A percentile compares a stretch with the other conserved stretches of the same genome.
Evolutionary conservation across 495 filamentous ascomycete genomes (phyloP).

Genomic region (Penicillium pancosmium): DNA sequence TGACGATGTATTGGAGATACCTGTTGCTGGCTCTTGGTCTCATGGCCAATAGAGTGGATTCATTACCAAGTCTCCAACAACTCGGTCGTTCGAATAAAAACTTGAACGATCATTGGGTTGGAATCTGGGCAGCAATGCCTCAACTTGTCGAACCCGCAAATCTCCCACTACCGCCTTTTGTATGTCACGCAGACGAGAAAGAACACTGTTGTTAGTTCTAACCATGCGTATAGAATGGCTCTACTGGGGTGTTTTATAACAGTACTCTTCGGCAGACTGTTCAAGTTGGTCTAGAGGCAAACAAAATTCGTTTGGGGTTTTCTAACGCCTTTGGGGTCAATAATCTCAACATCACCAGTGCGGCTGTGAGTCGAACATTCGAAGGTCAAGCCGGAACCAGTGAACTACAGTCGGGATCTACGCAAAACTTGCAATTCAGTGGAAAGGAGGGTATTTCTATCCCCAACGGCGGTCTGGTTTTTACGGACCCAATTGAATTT

Average conservation of each 20-base stretch:
- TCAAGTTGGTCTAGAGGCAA: constrained; percentile 55
- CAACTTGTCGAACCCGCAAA: constrained; percentile 65
- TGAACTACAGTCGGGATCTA: constrained; percentile 51
- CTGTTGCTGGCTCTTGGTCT: not conserved
- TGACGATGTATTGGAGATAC: not conserved
- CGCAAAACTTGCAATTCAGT: constrained; percentile 59
- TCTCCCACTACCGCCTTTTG: constrained; percentile 62
- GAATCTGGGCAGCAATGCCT: constrained; percentile 68
- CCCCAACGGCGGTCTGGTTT: constrained; percentile 57
- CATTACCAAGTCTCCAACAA: not conserved
- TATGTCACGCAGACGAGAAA: constrained; percentile 33
- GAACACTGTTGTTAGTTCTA: not conserved
- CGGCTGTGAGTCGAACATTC: constrained; percentile 57
- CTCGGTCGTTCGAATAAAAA: not conserved
- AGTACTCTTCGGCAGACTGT: constrained; percentile 71
- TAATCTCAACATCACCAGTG: constrained; percentile 62
- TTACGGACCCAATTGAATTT: constrained; percentile 67
- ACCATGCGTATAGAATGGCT: not conserved
- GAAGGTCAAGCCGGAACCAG: constrained; percentile 53
- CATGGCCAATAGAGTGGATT: not conserved
- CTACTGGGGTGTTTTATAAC: constrained; percentile 41
- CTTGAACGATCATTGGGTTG: constrained; percentile 58
- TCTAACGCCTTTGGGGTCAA: constrained; percentile 69
- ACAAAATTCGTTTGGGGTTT: constrained; percentile 59
- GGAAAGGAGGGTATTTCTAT: constrained; percentile 55